Base-by-base conservation (phyloP, 2,329 filamentous ascomycete species). In the Acephala macrosclerotiorum region DNA sequence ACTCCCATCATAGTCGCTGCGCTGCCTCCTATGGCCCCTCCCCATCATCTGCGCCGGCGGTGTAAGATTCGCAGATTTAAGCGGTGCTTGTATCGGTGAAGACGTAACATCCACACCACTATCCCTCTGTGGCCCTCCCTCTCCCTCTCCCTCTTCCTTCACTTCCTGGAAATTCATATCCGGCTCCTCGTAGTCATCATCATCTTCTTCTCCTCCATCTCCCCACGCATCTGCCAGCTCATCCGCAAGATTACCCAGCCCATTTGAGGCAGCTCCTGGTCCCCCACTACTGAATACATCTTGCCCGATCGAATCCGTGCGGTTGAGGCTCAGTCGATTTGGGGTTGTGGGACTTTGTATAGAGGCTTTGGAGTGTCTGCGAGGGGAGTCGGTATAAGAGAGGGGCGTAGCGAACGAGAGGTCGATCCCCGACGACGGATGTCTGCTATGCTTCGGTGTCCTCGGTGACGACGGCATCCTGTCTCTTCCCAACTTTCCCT, bases 161-260 rank as follows among this genome's bases (percentile, higher is more conserved):
- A 49, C 68, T 33, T 75, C 71, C 57, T 74, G 74, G 51, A 81
- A 75, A 68, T 75, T 78, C 74, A 81, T 79, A 61, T 78, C 79
- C 6, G 79, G 78, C 35, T 83, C 81, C 51, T 84, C 80, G 38
- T 85, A 83, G 22, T 84, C 85, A 25, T 83, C 85, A 29, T 83
- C 85, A n/a, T 81, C 83, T 45, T 89, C 87, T 47, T 87, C 88
- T 64, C 86, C 87, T 9, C 88, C 90, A 38, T 88, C 88, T 51
- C 86, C 88, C 77, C 91, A 87, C 3, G 89, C 89, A 74, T 91
- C 91, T 1, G 90, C 92, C 57, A 96, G 81, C 78, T 96, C 92
- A 77, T 95, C 92, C 1, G 92, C 92, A 58, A 96, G 78, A 72
- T 93, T 94, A 36, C 92, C 92, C 68, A 93, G 81, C 9, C 90